Percentiles rank a stretch among this genome's conserved stretches.
These are phyloP conservation scores for Chrysanthemum makinoi DNA, from an alignment of 129 eudicot genomes.

Conservation along the genomic window DNA sequence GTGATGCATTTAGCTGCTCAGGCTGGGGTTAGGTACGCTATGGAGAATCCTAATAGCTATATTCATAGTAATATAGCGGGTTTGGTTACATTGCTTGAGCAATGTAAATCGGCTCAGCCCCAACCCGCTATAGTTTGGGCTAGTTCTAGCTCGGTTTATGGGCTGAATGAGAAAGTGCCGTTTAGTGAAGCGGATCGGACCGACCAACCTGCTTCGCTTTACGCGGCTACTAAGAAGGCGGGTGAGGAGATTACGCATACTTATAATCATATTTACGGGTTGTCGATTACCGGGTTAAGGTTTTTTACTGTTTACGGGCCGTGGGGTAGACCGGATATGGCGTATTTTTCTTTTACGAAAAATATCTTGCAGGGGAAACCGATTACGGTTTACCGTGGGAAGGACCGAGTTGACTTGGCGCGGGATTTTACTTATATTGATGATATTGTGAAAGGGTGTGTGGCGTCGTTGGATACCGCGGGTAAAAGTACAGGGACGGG, in stretches of 20 bases:
- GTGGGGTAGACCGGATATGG: constrained; percentile 47
- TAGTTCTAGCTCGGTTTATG: constrained; percentile 43
- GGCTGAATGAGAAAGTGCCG: constrained; percentile 37
- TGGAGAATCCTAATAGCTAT: constrained; percentile 42
- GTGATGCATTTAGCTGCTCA: constrained; percentile 52
- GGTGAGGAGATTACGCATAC: constrained; percentile 42
- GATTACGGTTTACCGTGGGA: constrained; percentile 34
- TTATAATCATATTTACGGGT: constrained; percentile 37
- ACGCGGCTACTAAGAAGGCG: constrained; percentile 41
- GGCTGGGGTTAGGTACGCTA: constrained; percentile 47
- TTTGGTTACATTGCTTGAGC: constrained; percentile 37
- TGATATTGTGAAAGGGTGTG: constrained; percentile 43
- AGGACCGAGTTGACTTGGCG: constrained; percentile 33
- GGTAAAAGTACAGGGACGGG: constrained; percentile 43
- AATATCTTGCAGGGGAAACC: constrained; percentile 34
- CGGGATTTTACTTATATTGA: constrained; percentile 40
- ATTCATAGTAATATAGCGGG: constrained; percentile 47
- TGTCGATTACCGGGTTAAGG: constrained; percentile 39
- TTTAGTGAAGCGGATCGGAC: constrained; percentile 38
- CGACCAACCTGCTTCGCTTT: constrained; percentile 41
- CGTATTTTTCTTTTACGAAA: constrained; percentile 36
- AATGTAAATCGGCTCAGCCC: constrained; percentile 28
- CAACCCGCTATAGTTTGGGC: constrained; percentile 43
- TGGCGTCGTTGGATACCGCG: constrained; percentile 36
- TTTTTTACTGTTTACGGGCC: constrained; percentile 43